Conservation (phyloP, 78 protist species). For the Cavenderia fasciculata region DNA sequence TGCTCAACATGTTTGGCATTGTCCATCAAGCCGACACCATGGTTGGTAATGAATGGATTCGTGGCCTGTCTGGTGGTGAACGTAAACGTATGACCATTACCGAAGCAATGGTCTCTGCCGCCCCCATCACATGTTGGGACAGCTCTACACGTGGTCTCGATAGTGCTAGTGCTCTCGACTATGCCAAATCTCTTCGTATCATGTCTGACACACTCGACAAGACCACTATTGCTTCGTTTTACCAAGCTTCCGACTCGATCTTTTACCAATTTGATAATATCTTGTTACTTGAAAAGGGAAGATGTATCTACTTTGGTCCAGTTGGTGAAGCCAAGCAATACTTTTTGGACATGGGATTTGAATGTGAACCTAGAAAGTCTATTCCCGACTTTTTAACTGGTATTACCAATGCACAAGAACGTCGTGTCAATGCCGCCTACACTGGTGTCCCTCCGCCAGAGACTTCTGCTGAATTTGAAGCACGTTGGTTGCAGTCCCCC, state of each 20-base stretch:
- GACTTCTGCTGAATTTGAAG: slow-evolving; percentile 14
- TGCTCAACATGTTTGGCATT: slow-evolving; percentile 46
- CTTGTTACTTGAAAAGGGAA: not conserved
- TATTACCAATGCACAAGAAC: slow-evolving; percentile 12
- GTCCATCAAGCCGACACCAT: slow-evolving; percentile 38
- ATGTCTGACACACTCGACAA: slow-evolving; percentile 28
- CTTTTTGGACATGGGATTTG: slow-evolving; percentile 27
- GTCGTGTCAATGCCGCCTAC: not conserved
- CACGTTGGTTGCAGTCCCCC: not conserved
- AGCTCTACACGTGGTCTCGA: slow-evolving; percentile 18
- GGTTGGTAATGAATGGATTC: slow-evolving; percentile 8
- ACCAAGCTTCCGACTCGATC: slow-evolving; percentile 19
- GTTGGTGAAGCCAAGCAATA: slow-evolving; percentile 20
- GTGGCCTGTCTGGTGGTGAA: slow-evolving; percentile 30
- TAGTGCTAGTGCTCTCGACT: slow-evolving; percentile 16
- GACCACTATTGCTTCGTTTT: slow-evolving; percentile 16
- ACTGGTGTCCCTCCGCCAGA: not conserved
- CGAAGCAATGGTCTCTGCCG: slow-evolving; percentile 15
- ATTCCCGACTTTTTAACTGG: slow-evolving; percentile 19
- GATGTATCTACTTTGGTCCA: slow-evolving; percentile 45
- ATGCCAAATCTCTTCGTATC: slow-evolving; percentile 11
- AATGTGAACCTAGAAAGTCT: slow-evolving; percentile 27
- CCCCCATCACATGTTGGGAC: slow-evolving; percentile 11
- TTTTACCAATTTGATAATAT: slow-evolving; percentile 9
- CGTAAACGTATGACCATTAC: slow-evolving; percentile 14